These are phyloP conservation scores for Rhododendron kiyosumense DNA, from an alignment of 148 eudicot genomes.

Conservation along the genomic window DNA sequence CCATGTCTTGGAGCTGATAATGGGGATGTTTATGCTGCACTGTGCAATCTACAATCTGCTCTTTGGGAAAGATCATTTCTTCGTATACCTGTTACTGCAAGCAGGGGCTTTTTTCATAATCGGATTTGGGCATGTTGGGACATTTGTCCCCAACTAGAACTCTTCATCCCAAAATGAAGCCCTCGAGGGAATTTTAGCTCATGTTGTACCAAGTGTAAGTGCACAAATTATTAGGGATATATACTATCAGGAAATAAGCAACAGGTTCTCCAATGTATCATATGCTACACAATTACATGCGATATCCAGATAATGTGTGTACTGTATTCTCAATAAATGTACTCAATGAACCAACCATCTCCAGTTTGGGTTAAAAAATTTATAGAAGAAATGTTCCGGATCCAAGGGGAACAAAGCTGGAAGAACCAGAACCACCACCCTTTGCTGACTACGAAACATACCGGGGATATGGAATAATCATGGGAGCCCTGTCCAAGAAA, in stretches of 20 bases:
- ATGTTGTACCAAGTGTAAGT: neutral
- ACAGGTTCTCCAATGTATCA: neutral
- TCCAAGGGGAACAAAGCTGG: neutral
- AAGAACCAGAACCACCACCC: neutral
- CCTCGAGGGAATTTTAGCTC: neutral
- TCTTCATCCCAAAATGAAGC: neutral
- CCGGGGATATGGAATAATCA: neutral
- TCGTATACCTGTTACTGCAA: conserved; percentile 34
- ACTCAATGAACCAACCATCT: neutral
- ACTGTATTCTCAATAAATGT: neutral
- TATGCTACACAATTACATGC: neutral
- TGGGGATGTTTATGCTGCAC: conserved; percentile 31
- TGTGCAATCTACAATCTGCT: conserved; percentile 31
- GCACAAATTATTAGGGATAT: neutral
- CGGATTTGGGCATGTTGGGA: conserved; percentile 35
- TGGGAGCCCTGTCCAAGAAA: neutral
- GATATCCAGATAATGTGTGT: neutral
- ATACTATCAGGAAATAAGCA: neutral
- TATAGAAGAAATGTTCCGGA: neutral
- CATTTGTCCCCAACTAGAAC: neutral
- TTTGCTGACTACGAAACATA: neutral
- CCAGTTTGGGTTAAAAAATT: neutral
- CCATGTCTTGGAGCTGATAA: conserved; percentile 32
- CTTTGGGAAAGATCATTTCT: conserved; percentile 31
- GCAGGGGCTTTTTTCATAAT: conserved; percentile 37